These are phyloP conservation scores for Pogostemon cablin DNA, from an alignment of 257 asterid genomes.

Conservation along the genomic window DNA sequence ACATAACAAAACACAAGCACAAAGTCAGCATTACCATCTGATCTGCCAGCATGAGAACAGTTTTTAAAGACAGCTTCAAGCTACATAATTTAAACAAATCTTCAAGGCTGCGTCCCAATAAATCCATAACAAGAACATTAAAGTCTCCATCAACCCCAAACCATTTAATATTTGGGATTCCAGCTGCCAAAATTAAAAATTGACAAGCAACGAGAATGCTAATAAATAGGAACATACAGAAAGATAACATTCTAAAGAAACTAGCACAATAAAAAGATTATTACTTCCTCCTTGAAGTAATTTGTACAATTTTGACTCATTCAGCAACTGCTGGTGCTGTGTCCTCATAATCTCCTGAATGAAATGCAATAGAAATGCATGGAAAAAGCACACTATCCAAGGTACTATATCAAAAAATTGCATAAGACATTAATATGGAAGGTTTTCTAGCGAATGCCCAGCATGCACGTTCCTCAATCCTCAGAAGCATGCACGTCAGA, in stretches of 20 bases:
- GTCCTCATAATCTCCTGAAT: conserved; percentile 67
- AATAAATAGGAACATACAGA: conserved; percentile 11
- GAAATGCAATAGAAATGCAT: conserved; percentile 1
- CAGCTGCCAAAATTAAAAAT: conserved; percentile 38
- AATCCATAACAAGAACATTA: conserved; percentile 73
- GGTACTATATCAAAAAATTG: not conserved
- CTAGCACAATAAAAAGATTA: conserved; percentile 34
- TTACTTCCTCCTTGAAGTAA: conserved; percentile 6
- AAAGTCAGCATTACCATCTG: conserved; percentile 44
- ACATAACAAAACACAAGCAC: conserved; percentile 19
- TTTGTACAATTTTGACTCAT: conserved; percentile 33
- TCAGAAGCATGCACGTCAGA: too few species aligned
- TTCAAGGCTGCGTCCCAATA: conserved; percentile 74
- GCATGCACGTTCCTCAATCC: not conserved
- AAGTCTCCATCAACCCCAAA: conserved; percentile 74
- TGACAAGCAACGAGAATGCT: conserved; percentile 28
- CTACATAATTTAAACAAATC: conserved; percentile 68
- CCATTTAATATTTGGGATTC: conserved; percentile 62
- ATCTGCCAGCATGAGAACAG: too few species aligned
- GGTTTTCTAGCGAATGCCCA: too few species aligned
- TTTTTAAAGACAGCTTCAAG: conserved; percentile 22
- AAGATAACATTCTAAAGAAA: conserved; percentile 16
- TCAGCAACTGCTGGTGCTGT: conserved; percentile 60
- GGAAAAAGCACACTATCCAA: not conserved
- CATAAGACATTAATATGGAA: not conserved